Evolutionary conservation across 2,329 filamentous ascomycete species (phyloP).

Genomic region (Chlorencoelia australis): DNA sequence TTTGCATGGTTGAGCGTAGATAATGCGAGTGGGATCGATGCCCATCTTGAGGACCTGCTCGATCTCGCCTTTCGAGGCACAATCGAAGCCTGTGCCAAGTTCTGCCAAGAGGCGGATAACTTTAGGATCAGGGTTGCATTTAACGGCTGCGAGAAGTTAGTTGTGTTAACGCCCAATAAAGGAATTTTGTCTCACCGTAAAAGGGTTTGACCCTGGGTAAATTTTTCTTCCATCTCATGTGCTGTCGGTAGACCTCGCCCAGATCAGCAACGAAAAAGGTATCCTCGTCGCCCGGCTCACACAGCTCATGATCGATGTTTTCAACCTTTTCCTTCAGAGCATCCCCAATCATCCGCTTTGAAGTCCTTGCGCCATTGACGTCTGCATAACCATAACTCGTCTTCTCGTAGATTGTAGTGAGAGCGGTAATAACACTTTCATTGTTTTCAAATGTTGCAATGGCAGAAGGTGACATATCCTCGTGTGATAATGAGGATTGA

Average conservation of each 20-base stretch:
- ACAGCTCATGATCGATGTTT: constrained; percentile 75
- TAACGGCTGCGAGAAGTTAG: constrained; percentile 58
- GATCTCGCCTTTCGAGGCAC: constrained; percentile 95
- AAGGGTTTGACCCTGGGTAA: constrained; percentile 89
- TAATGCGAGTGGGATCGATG: constrained; percentile 80
- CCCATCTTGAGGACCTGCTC: constrained; percentile 80
- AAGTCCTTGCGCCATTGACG: constrained; percentile 27
- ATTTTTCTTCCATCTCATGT: constrained; percentile 95
- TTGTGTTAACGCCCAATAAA: neutral
- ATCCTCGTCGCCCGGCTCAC: constrained; percentile 89
- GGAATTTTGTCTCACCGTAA: constrained; percentile 55
- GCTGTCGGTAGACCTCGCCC: constrained; percentile 97
- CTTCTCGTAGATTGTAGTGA: constrained; percentile 22
- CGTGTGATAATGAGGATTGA: constrained; percentile 16
- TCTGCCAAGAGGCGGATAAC: constrained; percentile 79
- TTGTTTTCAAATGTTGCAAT: constrained; percentile 40
- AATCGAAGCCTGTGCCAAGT: constrained; percentile 93
- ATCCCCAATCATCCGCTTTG: constrained; percentile 77
- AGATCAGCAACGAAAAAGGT: constrained; percentile 97
- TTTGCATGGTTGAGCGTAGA: constrained; percentile 99
- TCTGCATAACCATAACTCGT: constrained; percentile 21
- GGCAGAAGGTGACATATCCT: constrained; percentile 60
- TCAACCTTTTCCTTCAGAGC: constrained; percentile 80
- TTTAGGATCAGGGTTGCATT: constrained; percentile 92
- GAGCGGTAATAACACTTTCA: constrained; percentile 20